A percentile compares a stretch with the other conserved stretches of the same genome.
These are phyloP conservation scores for Acorus calamus DNA, from an alignment of 106 monocot species.

Conservation along the genomic window DNA sequence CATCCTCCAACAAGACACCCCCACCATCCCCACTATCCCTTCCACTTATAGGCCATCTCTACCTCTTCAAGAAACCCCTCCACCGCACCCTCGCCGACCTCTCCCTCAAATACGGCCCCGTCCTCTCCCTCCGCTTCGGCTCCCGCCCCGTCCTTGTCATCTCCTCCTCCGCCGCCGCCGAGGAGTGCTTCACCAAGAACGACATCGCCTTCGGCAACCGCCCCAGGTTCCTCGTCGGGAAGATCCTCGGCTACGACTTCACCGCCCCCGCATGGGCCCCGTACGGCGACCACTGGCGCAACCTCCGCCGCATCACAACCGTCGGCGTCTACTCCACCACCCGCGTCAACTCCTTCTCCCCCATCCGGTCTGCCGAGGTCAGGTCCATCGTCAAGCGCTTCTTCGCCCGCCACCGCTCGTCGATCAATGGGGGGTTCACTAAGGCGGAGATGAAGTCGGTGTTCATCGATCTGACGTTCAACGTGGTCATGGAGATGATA, in stretches of 20 bases:
- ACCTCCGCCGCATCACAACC: constrained; percentile 11
- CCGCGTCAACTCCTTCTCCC: no score
- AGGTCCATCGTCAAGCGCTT: neutral
- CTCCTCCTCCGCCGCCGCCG: neutral
- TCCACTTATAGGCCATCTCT: constrained; percentile 6
- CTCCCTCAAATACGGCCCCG: neutral
- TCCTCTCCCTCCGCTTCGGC: neutral
- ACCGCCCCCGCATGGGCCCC: neutral
- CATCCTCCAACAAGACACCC: no score
- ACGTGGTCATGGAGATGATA: neutral
- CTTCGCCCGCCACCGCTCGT: neutral
- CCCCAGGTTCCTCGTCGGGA: neutral
- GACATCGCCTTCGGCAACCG: neutral
- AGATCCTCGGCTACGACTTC: neutral
- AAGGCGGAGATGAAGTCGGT: neutral
- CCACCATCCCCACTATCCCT: neutral
- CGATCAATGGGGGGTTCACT: neutral
- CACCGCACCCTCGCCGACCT: neutral
- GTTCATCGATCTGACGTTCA: neutral
- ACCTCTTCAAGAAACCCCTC: constrained; percentile 1
- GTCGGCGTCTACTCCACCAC: neutral
- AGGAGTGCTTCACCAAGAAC: neutral
- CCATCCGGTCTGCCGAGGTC: no score
- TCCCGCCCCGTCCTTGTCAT: neutral
- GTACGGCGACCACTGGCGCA: constrained; percentile 10